Conservation (phyloP, 306 rosid genomes). For the Oemleria cerasiformis region DNA sequence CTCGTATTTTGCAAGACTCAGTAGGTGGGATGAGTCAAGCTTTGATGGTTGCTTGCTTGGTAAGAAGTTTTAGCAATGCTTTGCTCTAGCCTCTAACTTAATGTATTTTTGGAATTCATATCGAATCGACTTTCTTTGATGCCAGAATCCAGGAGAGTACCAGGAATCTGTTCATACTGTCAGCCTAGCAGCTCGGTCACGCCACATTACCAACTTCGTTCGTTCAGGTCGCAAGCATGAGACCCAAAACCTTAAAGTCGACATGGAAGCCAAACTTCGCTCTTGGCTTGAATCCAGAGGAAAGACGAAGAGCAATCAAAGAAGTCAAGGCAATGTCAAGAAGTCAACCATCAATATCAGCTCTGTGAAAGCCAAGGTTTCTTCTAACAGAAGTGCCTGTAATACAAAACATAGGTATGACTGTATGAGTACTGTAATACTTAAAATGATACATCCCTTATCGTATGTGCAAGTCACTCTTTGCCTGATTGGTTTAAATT, state of each 20-base stretch:
- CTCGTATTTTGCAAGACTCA: constrained; percentile 90
- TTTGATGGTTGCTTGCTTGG: constrained; percentile 94
- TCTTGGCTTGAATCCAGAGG: constrained; percentile 90
- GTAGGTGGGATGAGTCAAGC: constrained; percentile 85
- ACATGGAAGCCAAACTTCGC: constrained; percentile 82
- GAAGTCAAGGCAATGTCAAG: constrained; percentile 47
- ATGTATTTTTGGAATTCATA: constrained; percentile 7
- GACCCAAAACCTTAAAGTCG: constrained; percentile 64
- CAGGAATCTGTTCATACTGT: constrained; percentile 93
- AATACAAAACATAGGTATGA: constrained; percentile 55
- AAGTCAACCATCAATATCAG: constrained; percentile 41
- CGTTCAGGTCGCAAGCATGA: constrained; percentile 61
- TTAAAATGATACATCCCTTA: not conserved
- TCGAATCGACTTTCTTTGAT: constrained; percentile 13
- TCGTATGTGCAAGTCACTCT: not conserved
- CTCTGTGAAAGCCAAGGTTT: constrained; percentile 49
- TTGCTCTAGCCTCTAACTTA: not conserved
- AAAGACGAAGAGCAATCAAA: constrained; percentile 62
- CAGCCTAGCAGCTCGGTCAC: constrained; percentile 86
- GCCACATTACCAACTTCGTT: constrained; percentile 68
- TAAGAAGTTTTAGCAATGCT: constrained; percentile 26
- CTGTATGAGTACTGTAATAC: not conserved
- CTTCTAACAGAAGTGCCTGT: constrained; percentile 31
- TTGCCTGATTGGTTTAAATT: constrained; percentile 17
- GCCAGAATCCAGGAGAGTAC: constrained; percentile 90